Evolutionary conservation across 164 flowering plant species (phyloP), one percentile per base, ranked within the genome.

Genomic region (Umbilicus rupestris): DNA sequence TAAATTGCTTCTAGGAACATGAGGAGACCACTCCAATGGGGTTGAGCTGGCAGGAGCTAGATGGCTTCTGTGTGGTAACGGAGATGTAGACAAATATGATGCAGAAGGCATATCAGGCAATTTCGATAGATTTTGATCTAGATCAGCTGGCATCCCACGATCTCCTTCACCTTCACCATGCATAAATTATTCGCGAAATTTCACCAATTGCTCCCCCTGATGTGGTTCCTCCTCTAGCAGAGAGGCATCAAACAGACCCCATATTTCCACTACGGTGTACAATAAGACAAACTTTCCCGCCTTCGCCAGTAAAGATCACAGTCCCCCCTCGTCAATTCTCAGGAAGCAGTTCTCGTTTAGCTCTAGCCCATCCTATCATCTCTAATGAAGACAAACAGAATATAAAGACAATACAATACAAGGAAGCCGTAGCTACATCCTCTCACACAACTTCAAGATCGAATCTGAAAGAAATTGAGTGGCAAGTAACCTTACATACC

Each of bases 1-100:
- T 2, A 85, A 79, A 41, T 74, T 84, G 70, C 78, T 83, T 15
- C 90, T 88, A 11, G 91, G 91, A 31, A 95, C 85, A 57, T 71
- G 77, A 10, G 74, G 77, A 35, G 85, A 75, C 74, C 80, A 72
- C 59, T 85, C 81, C 41, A 91, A 81, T 30, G 87, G 87, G 29
- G 89, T 87, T 64, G 81, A 80, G 65, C 66, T 76, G 0, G 78
- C 66, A 63, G 82, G 77, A 70, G 50, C 69, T 7, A 68, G 52
- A 63, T 73, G 78, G 68, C 57, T 66, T 55, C 60, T 78, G 55
- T 77, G 70, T 12, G 80, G 71, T 31, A 78, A 66, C 60, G 83
- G 75, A 49, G 77, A 80, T 33, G 69, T 57, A 20, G 63, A 62
- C 41, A 33, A 31, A 39, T 35, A n/a, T 39, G 65, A 62, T 1